Base-by-base conservation (phyloP, 345 rosid genomes). In the Psidium friedrichsthalianum region DNA sequence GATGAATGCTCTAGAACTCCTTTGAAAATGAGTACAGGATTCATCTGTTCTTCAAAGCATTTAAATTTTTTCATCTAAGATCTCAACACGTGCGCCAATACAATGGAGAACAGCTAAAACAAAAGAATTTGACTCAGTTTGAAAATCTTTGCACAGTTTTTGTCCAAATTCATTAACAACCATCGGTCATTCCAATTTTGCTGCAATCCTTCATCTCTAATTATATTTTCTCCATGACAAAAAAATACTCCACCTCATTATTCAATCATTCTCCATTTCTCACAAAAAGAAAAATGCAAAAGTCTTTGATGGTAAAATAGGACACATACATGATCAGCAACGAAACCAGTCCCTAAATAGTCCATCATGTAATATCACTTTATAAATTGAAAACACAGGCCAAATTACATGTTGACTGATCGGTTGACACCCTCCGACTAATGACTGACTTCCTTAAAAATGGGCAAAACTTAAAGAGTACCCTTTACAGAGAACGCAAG, bases 271-370 rank as follows among this genome's bases (percentile, higher is more conserved):
- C 78, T 69, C 78, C 78, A 69, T 36, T 69, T 32, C 47, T 42
- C 5, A 42, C 44, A 20, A 0, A 4, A 32, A 36, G 8, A 18
- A 32, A 69, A 4, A 69, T 18, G 6, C 0, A 20, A 32, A 1
- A 1, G 24, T 40, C 13, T 36, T 69, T 11, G 13, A 69, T 36
- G 21, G 47, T 69, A 20, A 69, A 69, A 18, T 18, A 32, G 47
- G 78, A 69, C 13, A 32, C 40, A 32, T 32, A 32, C 47, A 32
- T 18, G 78, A 69, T 69, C 78, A 4, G 78, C 47, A 32, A 32
- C 0, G 22, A 21, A 22, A 22, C n/a, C 57, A 55, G 7, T 55
- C 24, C 57, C 57, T 55, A 18, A 55, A 20, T 55, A 20, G 24
- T 55, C 57, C 24, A 55, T 55, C 16, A 52, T 20, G 57, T 20